These are phyloP conservation scores for Citrullus colocynthis DNA, from an alignment of 306 rosid species.

Conservation along the genomic window DNA sequence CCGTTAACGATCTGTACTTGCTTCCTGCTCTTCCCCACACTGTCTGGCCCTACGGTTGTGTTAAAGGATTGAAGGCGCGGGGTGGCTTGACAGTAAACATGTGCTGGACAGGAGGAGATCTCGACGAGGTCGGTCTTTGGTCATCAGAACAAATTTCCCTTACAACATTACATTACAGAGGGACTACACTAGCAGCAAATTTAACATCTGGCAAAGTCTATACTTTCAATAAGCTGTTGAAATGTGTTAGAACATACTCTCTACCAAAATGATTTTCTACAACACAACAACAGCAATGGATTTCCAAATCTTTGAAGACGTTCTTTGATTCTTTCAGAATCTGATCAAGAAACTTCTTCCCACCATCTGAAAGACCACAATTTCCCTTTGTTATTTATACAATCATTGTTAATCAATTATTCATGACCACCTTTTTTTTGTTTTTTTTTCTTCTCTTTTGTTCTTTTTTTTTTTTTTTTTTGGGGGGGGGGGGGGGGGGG, in stretches of 20 bases:
- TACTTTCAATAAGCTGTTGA: constrained; percentile 24
- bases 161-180: constrained; percentile 28
- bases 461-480: too few species aligned
- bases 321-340: constrained; percentile 3
- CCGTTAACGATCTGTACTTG: constrained; percentile 26
- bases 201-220: constrained; percentile 20
- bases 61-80: constrained; percentile 44
- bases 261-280: not conserved
- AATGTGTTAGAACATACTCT: constrained; percentile 14
- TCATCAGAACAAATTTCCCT: constrained; percentile 9
- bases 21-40: constrained; percentile 51
- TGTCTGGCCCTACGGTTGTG: constrained; percentile 40
- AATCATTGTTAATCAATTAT: not conserved
- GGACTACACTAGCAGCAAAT: constrained; percentile 14
- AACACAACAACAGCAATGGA: not conserved
- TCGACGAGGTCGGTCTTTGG: constrained; percentile 29
- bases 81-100: constrained; percentile 44
- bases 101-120: constrained; percentile 44
- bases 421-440: not conserved
- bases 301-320: not conserved
- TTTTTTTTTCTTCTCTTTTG: too few species aligned
- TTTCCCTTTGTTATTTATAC: not conserved
- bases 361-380: not conserved
- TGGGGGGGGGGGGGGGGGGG: not conserved
- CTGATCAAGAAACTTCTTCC: not conserved